A percentile compares a stretch with the other conserved stretches of the same genome.
phyloP scores from a whole-genome alignment of 2,329 filamentous ascomycete species.

The Clonostachys solani region DNA sequence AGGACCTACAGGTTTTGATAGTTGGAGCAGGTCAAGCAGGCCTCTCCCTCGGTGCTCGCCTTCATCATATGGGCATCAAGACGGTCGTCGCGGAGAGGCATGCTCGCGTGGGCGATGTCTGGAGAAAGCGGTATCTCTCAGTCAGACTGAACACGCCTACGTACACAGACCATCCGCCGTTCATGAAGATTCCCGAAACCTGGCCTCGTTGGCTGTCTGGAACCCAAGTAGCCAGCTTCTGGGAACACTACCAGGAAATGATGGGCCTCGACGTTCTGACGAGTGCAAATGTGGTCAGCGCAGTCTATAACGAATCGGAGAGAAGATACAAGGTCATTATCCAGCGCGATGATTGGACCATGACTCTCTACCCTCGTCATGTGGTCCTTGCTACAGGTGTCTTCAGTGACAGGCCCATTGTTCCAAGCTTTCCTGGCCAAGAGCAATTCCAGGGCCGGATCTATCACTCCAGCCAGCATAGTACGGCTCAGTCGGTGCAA shows the following conservation, averaged over 20 bases:
- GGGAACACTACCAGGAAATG: conserved; percentile 38
- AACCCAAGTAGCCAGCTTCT: conserved; percentile 41
- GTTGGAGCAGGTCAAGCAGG: conserved; percentile 29
- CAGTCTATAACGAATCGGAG: conserved; percentile 26
- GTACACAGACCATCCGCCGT: conserved; percentile 11
- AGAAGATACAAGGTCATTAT: conserved; percentile 30
- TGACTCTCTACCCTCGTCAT: conserved; percentile 27
- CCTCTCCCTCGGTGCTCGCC: conserved; percentile 25
- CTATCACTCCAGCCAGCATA: conserved; percentile 37
- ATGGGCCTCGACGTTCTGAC: conserved; percentile 44
- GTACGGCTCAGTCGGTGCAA: conserved; percentile 20
- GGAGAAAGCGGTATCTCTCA: conserved; percentile 39
- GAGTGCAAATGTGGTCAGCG: conserved; percentile 27
- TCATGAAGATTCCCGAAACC: conserved; percentile 6
- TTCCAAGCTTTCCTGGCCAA: conserved; percentile 32
- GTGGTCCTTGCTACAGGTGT: conserved; percentile 42
- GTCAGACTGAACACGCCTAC: not conserved
- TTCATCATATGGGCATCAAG: conserved; percentile 17
- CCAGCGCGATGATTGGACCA: conserved; percentile 12
- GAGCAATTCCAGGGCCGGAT: conserved; percentile 32
- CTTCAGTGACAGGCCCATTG: conserved; percentile 24
- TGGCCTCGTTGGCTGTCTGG: conserved; percentile 29
- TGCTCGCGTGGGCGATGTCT: conserved; percentile 40
- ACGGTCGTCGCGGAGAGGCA: conserved; percentile 38
- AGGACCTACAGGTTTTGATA: not conserved